These are phyloP conservation scores for Stemphylium lycopersici DNA, from an alignment of 2,329 filamentous ascomycete species.

Conservation along the genomic window DNA sequence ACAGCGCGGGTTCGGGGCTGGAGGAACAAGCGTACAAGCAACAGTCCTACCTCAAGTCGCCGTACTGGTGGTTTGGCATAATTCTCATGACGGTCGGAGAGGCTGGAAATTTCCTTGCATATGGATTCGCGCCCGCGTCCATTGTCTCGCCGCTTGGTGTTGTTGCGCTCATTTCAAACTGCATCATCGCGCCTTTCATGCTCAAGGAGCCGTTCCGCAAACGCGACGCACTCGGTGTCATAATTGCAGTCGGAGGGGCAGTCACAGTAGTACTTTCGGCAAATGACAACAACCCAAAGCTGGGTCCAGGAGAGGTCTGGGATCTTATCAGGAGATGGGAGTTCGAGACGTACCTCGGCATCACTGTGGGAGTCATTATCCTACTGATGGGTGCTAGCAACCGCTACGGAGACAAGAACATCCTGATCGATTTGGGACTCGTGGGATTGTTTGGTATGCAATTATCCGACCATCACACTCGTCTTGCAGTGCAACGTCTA, in stretches of 20 bases:
- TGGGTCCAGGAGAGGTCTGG: conserved; percentile 91
- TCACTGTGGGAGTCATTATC: conserved; percentile 76
- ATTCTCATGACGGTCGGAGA: conserved; percentile 92
- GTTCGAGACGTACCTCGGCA: conserved; percentile 86
- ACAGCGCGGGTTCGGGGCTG: conserved; percentile 16
- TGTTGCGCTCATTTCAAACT: conserved; percentile 96
- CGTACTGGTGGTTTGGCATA: conserved; percentile 96
- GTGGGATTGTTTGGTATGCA: conserved; percentile 85
- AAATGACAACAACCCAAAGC: conserved; percentile 84
- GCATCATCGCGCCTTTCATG: conserved; percentile 91
- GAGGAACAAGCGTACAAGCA: conserved; percentile 52
- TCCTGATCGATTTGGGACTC: conserved; percentile 89
- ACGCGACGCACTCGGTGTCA: conserved; percentile 84
- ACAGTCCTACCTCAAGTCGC: conserved; percentile 83
- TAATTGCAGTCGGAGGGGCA: conserved; percentile 84
- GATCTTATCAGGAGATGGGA: conserved; percentile 83
- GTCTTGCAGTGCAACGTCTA: conserved; percentile 14
- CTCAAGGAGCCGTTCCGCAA: conserved; percentile 87
- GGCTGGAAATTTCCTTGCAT: conserved; percentile 94
- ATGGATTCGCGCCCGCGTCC: conserved; percentile 95
- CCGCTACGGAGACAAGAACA: conserved; percentile 81
- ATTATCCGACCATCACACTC: neutral
- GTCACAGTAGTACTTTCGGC: conserved; percentile 93
- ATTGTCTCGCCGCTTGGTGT: conserved; percentile 96
- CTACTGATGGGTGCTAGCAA: conserved; percentile 82